A percentile compares a stretch with the other conserved stretches of the same genome.
These are phyloP conservation scores for Apiospora marii DNA, from an alignment of 2,329 filamentous ascomycete genomes.

Conservation along the genomic window DNA sequence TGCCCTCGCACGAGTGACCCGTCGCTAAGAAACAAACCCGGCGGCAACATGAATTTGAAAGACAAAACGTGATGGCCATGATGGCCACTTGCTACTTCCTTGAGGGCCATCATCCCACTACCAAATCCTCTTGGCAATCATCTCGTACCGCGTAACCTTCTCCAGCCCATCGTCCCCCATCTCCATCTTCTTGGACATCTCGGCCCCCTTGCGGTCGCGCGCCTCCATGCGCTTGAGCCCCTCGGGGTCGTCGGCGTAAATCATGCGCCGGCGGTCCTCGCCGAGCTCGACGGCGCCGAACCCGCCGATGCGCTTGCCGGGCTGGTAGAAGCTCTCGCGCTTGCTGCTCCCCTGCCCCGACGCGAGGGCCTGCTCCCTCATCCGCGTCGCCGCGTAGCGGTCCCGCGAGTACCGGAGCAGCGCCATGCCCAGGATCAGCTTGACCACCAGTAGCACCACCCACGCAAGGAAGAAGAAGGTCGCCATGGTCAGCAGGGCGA, in stretches of 20 bases:
- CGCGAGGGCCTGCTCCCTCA: conserved; percentile 63
- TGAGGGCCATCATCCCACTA: conserved; percentile 47
- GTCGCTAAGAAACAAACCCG: background rate
- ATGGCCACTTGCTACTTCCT: too few species aligned
- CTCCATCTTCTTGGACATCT: conserved; percentile 59
- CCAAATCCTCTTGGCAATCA: conserved; percentile 98
- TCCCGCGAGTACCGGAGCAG: conserved; percentile 81
- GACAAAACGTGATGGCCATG: background rate
- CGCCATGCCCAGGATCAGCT: conserved; percentile 87
- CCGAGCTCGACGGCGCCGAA: conserved; percentile 88
- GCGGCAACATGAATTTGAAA: too few species aligned
- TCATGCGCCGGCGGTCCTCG: conserved; percentile 84
- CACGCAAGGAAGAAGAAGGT: conserved; percentile 87
- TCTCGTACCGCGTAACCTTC: conserved; percentile 82
- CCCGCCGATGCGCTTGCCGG: conserved; percentile 79
- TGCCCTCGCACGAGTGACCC: background rate
- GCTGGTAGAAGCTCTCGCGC: conserved; percentile 68
- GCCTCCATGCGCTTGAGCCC: conserved; percentile 68
- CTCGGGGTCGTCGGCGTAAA: conserved; percentile 86
- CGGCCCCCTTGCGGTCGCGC: conserved; percentile 68
- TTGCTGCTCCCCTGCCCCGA: conserved; percentile 51
- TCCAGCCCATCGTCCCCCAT: conserved; percentile 60
- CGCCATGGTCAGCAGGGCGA: conserved; percentile 82
- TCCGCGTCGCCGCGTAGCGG: conserved; percentile 83
- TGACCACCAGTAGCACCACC: conserved; percentile 82